phyloP scores from a whole-genome alignment of 371 early-diverging fungal species.

The Phascolomyces articulosus region DNA sequence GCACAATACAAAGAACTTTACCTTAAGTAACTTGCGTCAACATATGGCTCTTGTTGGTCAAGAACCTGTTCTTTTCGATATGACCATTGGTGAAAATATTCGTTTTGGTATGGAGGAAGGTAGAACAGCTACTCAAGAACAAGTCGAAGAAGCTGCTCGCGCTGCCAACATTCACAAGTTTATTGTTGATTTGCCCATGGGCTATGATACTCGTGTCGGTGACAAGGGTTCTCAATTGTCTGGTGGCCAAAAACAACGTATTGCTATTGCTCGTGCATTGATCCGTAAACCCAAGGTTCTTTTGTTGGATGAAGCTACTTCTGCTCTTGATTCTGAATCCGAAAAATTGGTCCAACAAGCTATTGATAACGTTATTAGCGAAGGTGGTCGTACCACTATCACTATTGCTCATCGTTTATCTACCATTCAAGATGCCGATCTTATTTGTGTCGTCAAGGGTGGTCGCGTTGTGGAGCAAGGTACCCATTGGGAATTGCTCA shows the following conservation, averaged over 20 bases:
- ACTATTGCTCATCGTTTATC: constrained; percentile 69
- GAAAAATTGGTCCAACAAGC: constrained; percentile 92
- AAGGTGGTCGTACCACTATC: constrained; percentile 58
- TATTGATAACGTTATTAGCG: constrained; percentile 72
- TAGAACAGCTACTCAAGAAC: constrained; percentile 50
- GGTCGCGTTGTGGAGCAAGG: constrained; percentile 84
- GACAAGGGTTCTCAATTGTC: constrained; percentile 77
- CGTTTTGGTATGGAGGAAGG: constrained; percentile 63
- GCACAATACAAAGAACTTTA: constrained; percentile 64
- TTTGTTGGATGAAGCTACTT: constrained; percentile 97
- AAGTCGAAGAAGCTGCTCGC: constrained; percentile 64
- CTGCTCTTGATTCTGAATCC: constrained; percentile 88
- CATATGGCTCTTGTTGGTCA: constrained; percentile 87
- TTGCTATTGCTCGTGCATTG: constrained; percentile 54
- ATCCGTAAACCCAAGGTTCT: constrained; percentile 35
- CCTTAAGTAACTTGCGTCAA: constrained; percentile 64
- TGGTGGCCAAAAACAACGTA: constrained; percentile 91
- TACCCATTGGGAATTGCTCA: constrained; percentile 74
- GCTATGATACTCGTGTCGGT: constrained; percentile 82
- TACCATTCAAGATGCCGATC: constrained; percentile 49
- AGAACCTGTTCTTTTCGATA: constrained; percentile 84
- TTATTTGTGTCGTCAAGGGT: constrained; percentile 60
- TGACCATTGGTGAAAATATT: constrained; percentile 84
- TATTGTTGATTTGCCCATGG: constrained; percentile 65
- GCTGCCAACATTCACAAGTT: constrained; percentile 83